phyloP scores from a whole-genome alignment of 169 alveolate genomes.

The Plasmodium coatneyi region DNA sequence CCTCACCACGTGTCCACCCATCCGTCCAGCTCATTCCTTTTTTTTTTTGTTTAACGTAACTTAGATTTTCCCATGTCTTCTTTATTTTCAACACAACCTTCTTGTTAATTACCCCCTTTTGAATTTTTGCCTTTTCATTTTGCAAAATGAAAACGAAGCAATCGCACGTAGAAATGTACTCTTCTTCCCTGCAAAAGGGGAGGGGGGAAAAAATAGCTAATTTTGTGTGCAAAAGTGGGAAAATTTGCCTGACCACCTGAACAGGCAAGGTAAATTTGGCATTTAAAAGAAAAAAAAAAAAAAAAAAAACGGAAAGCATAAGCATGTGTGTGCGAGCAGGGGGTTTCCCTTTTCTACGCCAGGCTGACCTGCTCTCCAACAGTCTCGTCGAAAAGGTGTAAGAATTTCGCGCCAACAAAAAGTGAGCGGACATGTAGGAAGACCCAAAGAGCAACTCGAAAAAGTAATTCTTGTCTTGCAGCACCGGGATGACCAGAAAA shows the following conservation, averaged over 20 bases:
- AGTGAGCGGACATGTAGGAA: constrained; percentile 31
- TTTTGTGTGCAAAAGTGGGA: not conserved
- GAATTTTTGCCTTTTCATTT: constrained; percentile 73
- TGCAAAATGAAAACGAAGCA: constrained; percentile 73
- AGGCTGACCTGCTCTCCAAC: constrained; percentile 49
- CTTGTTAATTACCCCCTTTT: constrained; percentile 42
- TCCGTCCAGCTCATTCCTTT: constrained; percentile 11
- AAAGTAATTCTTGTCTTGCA: constrained; percentile 47
- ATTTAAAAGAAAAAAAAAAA: no score
- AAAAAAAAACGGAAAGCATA: not conserved
- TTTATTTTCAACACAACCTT: constrained; percentile 45
- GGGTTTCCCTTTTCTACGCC: not conserved
- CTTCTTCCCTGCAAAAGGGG: constrained; percentile 40
- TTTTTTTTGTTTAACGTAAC: constrained; percentile 54
- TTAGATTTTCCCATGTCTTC: constrained; percentile 45
- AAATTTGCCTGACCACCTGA: not conserved
- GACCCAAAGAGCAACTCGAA: constrained; percentile 64
- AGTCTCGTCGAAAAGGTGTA: constrained; percentile 66
- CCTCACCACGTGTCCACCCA: not conserved
- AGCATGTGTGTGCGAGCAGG: not conserved
- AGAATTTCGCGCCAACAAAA: constrained; percentile 15
- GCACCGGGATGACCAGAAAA: constrained; percentile 45
- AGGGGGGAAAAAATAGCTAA: not conserved
- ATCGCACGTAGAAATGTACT: constrained; percentile 55
- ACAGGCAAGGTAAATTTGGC: not conserved